A percentile compares a stretch with the other conserved stretches of the same genome.
phyloP scores from a whole-genome alignment of 305 asterid genomes.

The Striga hermonthica region DNA sequence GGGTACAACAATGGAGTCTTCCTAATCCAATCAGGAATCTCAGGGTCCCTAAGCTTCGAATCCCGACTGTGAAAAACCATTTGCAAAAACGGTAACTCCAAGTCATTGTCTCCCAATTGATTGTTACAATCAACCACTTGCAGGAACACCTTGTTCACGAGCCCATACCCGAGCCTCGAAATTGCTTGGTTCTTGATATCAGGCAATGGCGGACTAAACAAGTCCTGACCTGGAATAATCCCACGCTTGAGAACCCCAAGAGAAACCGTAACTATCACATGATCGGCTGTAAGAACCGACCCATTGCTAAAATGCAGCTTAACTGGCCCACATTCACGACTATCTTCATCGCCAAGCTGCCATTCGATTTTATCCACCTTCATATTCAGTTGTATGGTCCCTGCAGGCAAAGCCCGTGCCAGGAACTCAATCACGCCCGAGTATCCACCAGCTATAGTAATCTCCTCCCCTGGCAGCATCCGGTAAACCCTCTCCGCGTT shows the following conservation, averaged over 20 bases:
- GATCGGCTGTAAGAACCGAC: conserved; percentile 61
- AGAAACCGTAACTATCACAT: conserved; percentile 76
- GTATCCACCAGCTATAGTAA: conserved; percentile 72
- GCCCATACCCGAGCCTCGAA: conserved; percentile 74
- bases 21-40: conserved; percentile 77
- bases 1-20: conserved; percentile 60
- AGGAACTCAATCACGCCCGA: conserved; percentile 50
- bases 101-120: neutral
- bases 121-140: conserved; percentile 32
- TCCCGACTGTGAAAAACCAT: conserved; percentile 64
- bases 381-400: conserved; percentile 50
- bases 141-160: conserved; percentile 79
- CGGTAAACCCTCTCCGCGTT: conserved; percentile 68
- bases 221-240: conserved; percentile 34
- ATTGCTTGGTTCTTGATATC: conserved; percentile 54
- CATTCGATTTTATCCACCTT: conserved; percentile 61
- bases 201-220: conserved; percentile 71
- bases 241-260: conserved; percentile 75
- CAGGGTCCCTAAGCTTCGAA: conserved; percentile 35
- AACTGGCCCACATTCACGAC: conserved; percentile 41
- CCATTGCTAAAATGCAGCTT: conserved; percentile 71
- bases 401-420: conserved; percentile 65
- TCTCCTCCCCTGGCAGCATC: conserved; percentile 74
- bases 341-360: conserved; percentile 29
- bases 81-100: conserved; percentile 53